phyloP scores from a whole-genome alignment of 345 rosid species.

The Populus alba region DNA sequence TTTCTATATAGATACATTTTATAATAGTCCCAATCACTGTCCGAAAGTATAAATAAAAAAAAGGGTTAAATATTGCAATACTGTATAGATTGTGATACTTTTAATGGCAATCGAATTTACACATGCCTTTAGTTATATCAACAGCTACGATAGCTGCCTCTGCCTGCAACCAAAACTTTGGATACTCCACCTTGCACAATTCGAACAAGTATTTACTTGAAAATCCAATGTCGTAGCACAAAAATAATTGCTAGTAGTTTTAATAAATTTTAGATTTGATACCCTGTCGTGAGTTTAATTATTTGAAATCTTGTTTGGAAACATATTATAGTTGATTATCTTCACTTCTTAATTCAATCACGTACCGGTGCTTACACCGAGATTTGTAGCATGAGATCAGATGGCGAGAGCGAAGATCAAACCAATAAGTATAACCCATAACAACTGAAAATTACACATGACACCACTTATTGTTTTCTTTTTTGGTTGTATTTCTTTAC shows the following conservation, averaged over 20 bases:
- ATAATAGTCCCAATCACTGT: conserved; percentile 9
- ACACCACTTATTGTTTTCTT: neutral
- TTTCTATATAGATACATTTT: too few species aligned
- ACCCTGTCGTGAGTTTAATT: neutral
- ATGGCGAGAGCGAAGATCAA: conserved; percentile 31
- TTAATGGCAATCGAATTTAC: neutral
- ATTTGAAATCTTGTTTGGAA: neutral
- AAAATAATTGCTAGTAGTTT: too few species aligned
- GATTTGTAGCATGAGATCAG: conserved; percentile 35
- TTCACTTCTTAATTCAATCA: neutral
- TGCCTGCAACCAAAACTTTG: conserved; percentile 19
- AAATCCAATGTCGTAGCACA: neutral
- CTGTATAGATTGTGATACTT: neutral
- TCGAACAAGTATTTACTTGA: conserved; percentile 17
- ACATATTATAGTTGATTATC: neutral
- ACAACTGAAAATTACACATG: conserved; percentile 10
- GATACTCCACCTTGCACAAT: conserved; percentile 23
- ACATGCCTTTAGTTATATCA: conserved; percentile 26
- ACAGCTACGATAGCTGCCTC: conserved; percentile 28
- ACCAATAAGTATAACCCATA: conserved; percentile 30
- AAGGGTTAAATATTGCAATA: neutral
- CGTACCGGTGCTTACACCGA: conserved; percentile 22
- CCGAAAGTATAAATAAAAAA: too few species aligned
- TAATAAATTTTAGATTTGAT: neutral
- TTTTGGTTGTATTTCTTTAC: neutral